Evolutionary conservation across 1,139 yeast genomes (phyloP), one percentile per base, ranked within the genome.

Genomic region (Arxiozyma bovina): DNA sequence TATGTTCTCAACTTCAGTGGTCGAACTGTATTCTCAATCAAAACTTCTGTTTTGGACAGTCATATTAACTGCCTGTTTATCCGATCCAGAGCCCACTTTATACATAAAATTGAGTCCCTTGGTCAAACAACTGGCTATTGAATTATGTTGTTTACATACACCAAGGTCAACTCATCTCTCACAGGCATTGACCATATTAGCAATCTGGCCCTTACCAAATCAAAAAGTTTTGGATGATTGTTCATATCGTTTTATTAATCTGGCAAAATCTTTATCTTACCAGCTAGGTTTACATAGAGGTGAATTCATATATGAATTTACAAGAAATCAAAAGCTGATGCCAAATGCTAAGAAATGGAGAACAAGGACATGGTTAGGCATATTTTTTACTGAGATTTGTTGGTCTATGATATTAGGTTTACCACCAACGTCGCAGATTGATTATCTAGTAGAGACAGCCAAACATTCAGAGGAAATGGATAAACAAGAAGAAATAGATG

Each of bases 321-420:
- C 94, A 12, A 77, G 98, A 63, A 87, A 93, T 30, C 98, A 91
- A 67, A 94, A 87, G 4, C 80, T 88, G 45, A 75, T 90, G 66
- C 94, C 95, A 0, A 90, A 90, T 70, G 93, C 96, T 4, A 96
- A 89, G 62, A 84, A 84, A 67, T 91, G 97, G 97, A 78, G 98
- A 68, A 89, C 97, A 0, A 76, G 96, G 60, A 82, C 96, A 1
- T 91, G 97, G 97, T 73, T 89, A 42, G 90, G 94, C 0, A 85
- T 88, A 3, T 91, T 87, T 68, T 86, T 90, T 65, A 79, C 88
- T 55, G 96, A 90, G 66, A 95, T 89, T 61, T 87, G 90, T 65
- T 88, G 96, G 95, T 85, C 95, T 17, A 87, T 95, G 18, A 82
- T 84, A 47, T 73, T 90, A 54, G 97, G 97, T 0, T 74, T 91